A percentile compares a stretch with the other conserved stretches of the same genome.
These are phyloP conservation scores for Rutstroemia sp. DNA, from an alignment of 2,329 filamentous ascomycete genomes.

Conservation along the genomic window DNA sequence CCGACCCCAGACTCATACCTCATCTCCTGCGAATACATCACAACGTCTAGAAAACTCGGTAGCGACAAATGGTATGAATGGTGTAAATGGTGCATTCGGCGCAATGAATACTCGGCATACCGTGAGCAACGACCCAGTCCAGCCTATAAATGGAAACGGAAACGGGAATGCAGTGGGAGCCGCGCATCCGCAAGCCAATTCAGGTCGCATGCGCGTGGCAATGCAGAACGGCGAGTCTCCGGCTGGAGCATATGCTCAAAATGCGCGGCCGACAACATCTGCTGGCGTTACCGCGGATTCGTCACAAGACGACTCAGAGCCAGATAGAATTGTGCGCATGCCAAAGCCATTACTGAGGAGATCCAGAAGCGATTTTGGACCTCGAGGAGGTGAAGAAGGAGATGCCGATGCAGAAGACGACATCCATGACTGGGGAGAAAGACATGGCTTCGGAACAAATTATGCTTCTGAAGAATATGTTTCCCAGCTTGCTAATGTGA, in stretches of 20 bases:
- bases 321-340: slow-evolving; percentile 18
- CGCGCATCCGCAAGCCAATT: slow-evolving; percentile 1
- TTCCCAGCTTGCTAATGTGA: slow-evolving; percentile 55
- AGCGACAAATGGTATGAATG: slow-evolving; percentile 6
- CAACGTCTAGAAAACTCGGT: background rate
- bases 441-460: slow-evolving; percentile 68
- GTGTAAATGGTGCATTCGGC: slow-evolving; percentile 17
- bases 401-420: slow-evolving; percentile 22
- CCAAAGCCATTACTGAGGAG: slow-evolving; percentile 27
- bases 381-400: slow-evolving; percentile 33
- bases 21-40: slow-evolving; percentile 16
- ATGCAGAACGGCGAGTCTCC: background rate
- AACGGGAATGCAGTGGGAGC: background rate
- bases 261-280: slow-evolving; percentile 19
- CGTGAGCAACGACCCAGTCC: slow-evolving; percentile 23
- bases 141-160: slow-evolving; percentile 15
- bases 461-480: slow-evolving; percentile 66
- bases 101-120: slow-evolving; percentile 17
- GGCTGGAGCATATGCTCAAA: slow-evolving; percentile 4
- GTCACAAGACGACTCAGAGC: slow-evolving; percentile 25
- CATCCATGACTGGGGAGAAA: slow-evolving; percentile 32
- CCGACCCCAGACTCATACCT: slow-evolving; percentile 23
- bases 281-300: slow-evolving; percentile 20
- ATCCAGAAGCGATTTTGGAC: slow-evolving; percentile 46
- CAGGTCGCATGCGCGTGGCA: background rate